These are phyloP conservation scores for Cordyceps tenuipes DNA, from an alignment of 2,329 filamentous ascomycete species.

Conservation along the genomic window DNA sequence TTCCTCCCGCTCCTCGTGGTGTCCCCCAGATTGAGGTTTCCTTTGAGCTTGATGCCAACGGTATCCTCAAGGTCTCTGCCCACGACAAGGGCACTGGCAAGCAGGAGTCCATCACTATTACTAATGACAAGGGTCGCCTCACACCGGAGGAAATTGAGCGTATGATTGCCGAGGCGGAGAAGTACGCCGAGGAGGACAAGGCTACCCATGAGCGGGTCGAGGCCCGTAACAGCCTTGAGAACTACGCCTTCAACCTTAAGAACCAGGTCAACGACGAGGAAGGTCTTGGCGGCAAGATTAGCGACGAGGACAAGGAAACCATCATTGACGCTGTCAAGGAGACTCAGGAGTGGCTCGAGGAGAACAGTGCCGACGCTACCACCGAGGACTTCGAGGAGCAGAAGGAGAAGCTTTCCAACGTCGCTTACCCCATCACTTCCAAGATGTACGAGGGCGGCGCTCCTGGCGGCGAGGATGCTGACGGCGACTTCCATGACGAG, in stretches of 20 bases:
- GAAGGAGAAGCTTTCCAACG: conserved; percentile 96
- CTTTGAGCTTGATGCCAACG: conserved; percentile 96
- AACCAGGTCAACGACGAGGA: conserved; percentile 98
- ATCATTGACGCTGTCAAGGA: conserved; percentile 96
- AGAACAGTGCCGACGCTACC: conserved; percentile 77
- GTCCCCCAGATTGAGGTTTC: conserved; percentile 98
- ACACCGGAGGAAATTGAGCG: conserved; percentile 96
- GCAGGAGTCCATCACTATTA: conserved; percentile 95
- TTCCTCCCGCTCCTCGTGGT: conserved; percentile 88
- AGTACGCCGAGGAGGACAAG: conserved; percentile 99
- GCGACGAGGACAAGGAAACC: conserved; percentile 97
- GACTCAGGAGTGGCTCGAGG: conserved; percentile 90
- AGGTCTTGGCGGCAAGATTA: conserved; percentile 95
- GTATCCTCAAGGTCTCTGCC: conserved; percentile 93
- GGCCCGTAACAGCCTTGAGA: conserved; percentile 92
- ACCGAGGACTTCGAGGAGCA: conserved; percentile 98
- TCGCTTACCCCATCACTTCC: conserved; percentile 97
- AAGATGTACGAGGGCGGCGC: conserved; percentile 77
- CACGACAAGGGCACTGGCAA: conserved; percentile 98
- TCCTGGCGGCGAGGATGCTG: conserved; percentile 57
- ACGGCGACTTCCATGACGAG: conserved; percentile 70
- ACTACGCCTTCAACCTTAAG: conserved; percentile 98
- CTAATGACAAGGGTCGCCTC: conserved; percentile 98
- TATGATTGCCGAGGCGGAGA: conserved; percentile 97
- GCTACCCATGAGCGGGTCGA: conserved; percentile 94